Evolutionary conservation across 1,284 basidiomycete species (phyloP), one percentile per base, ranked within the genome.

Genomic region (Pseudozyma thailandica): DNA sequence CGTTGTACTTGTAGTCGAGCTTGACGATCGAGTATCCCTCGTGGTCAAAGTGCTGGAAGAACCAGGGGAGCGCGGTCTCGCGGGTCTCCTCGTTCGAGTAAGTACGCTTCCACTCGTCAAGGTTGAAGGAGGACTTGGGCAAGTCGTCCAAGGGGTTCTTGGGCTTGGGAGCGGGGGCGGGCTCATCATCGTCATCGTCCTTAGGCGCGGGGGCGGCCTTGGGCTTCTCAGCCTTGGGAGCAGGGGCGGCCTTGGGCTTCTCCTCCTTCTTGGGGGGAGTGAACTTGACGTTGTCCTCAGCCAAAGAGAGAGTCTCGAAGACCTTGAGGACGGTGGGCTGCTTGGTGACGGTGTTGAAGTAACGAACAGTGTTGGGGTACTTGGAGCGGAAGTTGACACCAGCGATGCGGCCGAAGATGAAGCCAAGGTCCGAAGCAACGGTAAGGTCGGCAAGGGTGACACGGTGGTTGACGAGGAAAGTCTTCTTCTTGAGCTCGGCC

Each of bases 101-200:
- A 60, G 91, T 90, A 52, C 93, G 90, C 86, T 98, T 98, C 92
- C 92, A 96, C 86, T 97, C 94, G 85, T 98, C 94, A 59, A 98
- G 90, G 86, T 94, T 93, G 87, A 97, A 91, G 15, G 88, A 85
- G 18, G 92, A 93, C 86, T 95, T 95, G 75, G 94, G 93, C 56
- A 96, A 88, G 65, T 88, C 87, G 71, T 97, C 95, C 51, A 96
- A 89, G 28, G 94, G 94, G 88, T 97, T 96, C 89, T 94, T 94
- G 59, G 86, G 87, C 85, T 95, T 90, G 77, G 90, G 89, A 39
- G 74, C 83, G 55, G 88, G 87, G 55, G 70, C 64, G 23, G 86
- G 86, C 25, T 86, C 83, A 54, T 81, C 81, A 46, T 87, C 86
- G 72, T 88, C 88, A 38, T 88, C 88, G 45, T 89, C 89, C 18